phyloP scores from a whole-genome alignment of 148 eudicot genomes.

The Nepenthes mirabilis region DNA sequence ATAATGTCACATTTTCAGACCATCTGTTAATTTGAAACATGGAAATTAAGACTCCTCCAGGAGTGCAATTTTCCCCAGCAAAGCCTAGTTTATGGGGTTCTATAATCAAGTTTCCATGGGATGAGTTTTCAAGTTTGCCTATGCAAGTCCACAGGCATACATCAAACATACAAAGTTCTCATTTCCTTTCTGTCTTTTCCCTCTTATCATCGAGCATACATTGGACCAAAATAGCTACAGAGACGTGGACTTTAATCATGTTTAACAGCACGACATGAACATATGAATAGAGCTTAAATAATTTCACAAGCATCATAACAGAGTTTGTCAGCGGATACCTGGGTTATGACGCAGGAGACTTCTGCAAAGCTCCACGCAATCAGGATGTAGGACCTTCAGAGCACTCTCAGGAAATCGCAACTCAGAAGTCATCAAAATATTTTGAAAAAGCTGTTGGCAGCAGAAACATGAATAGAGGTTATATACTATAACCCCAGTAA shows the following conservation, averaged over 20 bases:
- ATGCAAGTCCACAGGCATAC: too few relatives aligned
- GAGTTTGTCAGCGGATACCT: conserved; percentile 10
- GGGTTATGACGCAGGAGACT: conserved; percentile 39
- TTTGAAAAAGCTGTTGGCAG: conserved; percentile 33
- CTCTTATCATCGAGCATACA: too few relatives aligned
- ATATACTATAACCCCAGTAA: neutral
- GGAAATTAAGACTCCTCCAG: too few relatives aligned
- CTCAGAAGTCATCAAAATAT: conserved; percentile 26
- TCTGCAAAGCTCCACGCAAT: conserved; percentile 35
- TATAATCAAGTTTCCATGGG: too few relatives aligned
- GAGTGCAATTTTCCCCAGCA: too few relatives aligned
- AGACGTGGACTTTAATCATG: neutral
- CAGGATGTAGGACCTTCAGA: conserved; percentile 26
- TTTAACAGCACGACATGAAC: neutral
- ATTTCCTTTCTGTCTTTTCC: too few relatives aligned
- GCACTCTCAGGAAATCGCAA: conserved; percentile 36
- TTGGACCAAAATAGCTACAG: too few relatives aligned
- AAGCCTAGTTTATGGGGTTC: too few relatives aligned
- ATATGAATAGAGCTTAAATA: neutral
- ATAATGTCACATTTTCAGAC: too few relatives aligned
- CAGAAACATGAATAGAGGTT: conserved; percentile 1
- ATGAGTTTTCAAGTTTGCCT: too few relatives aligned
- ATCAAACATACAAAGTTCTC: too few relatives aligned
- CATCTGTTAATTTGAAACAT: too few relatives aligned
- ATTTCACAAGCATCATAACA: neutral